phyloP scores from a whole-genome alignment of 176 grass and related monocot species.

The Phoenix dactylifera region DNA sequence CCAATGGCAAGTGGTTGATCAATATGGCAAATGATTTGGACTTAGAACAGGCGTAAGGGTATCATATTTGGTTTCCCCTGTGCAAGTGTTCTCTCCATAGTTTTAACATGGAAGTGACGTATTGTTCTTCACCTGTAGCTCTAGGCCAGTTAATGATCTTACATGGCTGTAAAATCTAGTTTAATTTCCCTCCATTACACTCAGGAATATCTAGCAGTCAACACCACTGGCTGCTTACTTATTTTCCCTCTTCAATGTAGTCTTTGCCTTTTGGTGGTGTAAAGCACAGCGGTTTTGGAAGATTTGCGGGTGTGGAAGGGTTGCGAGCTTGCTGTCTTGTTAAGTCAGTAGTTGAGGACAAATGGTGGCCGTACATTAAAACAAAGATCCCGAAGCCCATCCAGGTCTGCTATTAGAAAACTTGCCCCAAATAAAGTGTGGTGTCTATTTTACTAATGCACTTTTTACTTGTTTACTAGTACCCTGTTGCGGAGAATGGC shows the following conservation, averaged over 20 bases:
- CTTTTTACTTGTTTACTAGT: constrained; percentile 37
- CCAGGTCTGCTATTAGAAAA: constrained; percentile 41
- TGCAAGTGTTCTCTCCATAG: no score
- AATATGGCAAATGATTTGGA: no score
- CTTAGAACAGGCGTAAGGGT: no score
- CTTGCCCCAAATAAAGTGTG: neutral
- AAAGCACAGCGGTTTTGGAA: constrained; percentile 93
- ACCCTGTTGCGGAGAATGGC: constrained; percentile 74
- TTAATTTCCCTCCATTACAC: neutral
- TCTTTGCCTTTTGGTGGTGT: constrained; percentile 96
- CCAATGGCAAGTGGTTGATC: no score
- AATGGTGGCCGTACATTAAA: constrained; percentile 87
- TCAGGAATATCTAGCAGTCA: neutral
- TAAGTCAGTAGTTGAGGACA: constrained; percentile 89
- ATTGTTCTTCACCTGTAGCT: no score
- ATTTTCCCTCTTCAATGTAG: constrained; percentile 23
- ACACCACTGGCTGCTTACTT: neutral
- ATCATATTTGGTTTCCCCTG: no score
- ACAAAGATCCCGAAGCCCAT: constrained; percentile 93
- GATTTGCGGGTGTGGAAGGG: constrained; percentile 92
- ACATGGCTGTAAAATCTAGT: no score
- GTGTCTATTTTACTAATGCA: constrained; percentile 1
- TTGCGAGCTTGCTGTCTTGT: constrained; percentile 91
- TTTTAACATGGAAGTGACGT: no score
- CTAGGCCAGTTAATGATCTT: no score